Conservation (phyloP, 441 rosid genomes). For the Adansonia rubrostipa region DNA sequence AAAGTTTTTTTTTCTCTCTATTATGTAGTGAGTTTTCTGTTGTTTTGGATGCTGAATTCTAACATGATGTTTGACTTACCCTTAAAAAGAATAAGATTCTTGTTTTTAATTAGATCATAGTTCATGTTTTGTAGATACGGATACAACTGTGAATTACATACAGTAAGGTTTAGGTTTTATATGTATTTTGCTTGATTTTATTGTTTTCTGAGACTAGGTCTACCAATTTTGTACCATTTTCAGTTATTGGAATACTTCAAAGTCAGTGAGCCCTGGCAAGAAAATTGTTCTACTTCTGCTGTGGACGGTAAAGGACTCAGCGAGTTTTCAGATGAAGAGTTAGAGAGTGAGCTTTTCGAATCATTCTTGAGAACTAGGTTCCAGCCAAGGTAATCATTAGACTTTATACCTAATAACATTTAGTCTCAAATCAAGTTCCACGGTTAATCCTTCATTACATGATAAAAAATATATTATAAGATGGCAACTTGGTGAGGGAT, state of each 20-base stretch:
- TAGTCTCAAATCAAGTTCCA: background rate
- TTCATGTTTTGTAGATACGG: background rate
- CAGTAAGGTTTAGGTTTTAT: conserved; percentile 8
- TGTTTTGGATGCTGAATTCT: background rate
- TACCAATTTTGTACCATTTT: conserved; percentile 14
- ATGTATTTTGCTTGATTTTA: background rate
- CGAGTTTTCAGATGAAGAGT: conserved; percentile 47
- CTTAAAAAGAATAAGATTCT: background rate
- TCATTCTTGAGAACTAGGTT: conserved; percentile 65
- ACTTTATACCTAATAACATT: conserved; percentile 8
- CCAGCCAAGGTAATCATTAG: conserved; percentile 51
- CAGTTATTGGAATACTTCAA: conserved; percentile 66
- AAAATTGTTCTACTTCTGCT: conserved; percentile 37
- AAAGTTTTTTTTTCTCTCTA: background rate
- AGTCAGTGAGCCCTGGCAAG: conserved; percentile 61
- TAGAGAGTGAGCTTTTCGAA: conserved; percentile 68
- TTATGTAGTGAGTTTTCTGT: background rate
- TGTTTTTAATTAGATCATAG: background rate
- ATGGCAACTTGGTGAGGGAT: background rate
- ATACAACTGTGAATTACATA: background rate
- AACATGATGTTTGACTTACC: background rate
- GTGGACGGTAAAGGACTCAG: conserved; percentile 38
- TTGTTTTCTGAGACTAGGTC: conserved; percentile 23
- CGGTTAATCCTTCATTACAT: background rate
- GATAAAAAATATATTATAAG: background rate